Base-by-base conservation (phyloP, 78 protist species). In the Mantamonas sphyraenae region DNA sequence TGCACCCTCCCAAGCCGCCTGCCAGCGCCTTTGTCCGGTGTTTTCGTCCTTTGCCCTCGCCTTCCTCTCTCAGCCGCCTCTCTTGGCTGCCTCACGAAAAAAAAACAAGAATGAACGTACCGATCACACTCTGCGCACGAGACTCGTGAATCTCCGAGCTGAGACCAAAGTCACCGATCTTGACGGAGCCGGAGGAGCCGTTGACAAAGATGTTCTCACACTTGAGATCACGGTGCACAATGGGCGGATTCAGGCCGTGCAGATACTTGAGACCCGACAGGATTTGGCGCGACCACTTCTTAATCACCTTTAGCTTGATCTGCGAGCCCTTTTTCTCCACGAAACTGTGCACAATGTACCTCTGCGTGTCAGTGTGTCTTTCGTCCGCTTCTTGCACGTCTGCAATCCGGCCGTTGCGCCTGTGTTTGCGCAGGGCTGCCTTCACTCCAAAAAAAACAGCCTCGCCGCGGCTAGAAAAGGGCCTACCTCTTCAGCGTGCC, bases 161-260 rank as follows among this genome's bases (percentile, higher is more conserved):
- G 26, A 90, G 79, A 0, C 98, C 98, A n/a, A 94, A n/a, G 64
- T 94, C 98, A 7, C 98, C 98, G 33, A 94, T 85, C 76, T 90
- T 92, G 16, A 87, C 76, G 39, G 67, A 71, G 35, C 97, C 87
- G 67, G 22, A 39, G 65, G 51, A 22, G 0, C 96, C 90, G 74
- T 93, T 85, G 67, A 95, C 71, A 68, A 95, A 95, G 30, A 95
- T 83, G 78, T 95, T 95, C 79, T 90, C 95, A 66, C 95, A 91
- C 73, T 95, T 95, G 65, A 95, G 68, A 63, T 95, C 98, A 22
- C 98, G 87, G 82, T 93, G 98, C 37, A 93, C 85, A 51, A 95
- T 77, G 14, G 91, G 82, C 35, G 82, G 80, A 1, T 67, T n/a
- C 19, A 58, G 39, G 5, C 33, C 0, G 77, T 95, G 98, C 71